phyloP scores from a whole-genome alignment of 768 basidiomycete species.

The Symmetrospora coprosmae region DNA sequence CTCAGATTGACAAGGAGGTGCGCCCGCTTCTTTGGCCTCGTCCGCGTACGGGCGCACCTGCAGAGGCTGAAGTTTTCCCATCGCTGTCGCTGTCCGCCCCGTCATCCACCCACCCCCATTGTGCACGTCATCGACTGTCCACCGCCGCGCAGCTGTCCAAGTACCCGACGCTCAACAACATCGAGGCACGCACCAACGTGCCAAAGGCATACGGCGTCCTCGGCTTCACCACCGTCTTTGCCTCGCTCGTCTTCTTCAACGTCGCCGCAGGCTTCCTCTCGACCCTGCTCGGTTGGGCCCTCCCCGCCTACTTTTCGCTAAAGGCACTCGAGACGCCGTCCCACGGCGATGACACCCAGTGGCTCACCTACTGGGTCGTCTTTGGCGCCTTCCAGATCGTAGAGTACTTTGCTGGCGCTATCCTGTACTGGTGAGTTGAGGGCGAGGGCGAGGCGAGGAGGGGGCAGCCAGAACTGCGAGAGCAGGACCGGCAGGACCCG shows the following conservation, averaged over 20 bases:
- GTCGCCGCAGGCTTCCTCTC: slow-evolving; percentile 81
- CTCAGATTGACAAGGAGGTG: slow-evolving; percentile 94
- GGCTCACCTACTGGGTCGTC: slow-evolving; percentile 84
- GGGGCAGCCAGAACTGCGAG: too few relatives aligned
- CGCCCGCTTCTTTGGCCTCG: slow-evolving; percentile 29
- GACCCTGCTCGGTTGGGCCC: slow-evolving; percentile 82
- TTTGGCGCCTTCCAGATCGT: slow-evolving; percentile 83
- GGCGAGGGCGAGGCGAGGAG: too few relatives aligned
- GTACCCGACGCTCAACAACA: slow-evolving; percentile 61
- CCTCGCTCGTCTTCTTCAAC: slow-evolving; percentile 68
- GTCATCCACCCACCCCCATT: too few relatives aligned
- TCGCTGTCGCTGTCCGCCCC: background rate
- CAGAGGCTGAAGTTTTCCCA: slow-evolving; percentile 44
- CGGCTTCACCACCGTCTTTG: slow-evolving; percentile 52
- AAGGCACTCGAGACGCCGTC: slow-evolving; percentile 81
- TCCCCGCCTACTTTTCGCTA: slow-evolving; percentile 90
- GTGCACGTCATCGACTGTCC: too few relatives aligned
- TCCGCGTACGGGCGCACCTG: slow-evolving; percentile 30
- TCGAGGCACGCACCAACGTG: slow-evolving; percentile 80
- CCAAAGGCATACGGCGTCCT: slow-evolving; percentile 84
- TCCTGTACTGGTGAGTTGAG: slow-evolving; percentile 59
- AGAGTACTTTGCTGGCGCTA: slow-evolving; percentile 64
- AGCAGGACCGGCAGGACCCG: too few relatives aligned
- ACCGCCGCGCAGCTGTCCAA: slow-evolving; percentile 43
- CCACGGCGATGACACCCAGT: slow-evolving; percentile 38